phyloP scores from a whole-genome alignment of 2,329 filamentous ascomycete genomes.

The Colletotrichum kahawae region DNA sequence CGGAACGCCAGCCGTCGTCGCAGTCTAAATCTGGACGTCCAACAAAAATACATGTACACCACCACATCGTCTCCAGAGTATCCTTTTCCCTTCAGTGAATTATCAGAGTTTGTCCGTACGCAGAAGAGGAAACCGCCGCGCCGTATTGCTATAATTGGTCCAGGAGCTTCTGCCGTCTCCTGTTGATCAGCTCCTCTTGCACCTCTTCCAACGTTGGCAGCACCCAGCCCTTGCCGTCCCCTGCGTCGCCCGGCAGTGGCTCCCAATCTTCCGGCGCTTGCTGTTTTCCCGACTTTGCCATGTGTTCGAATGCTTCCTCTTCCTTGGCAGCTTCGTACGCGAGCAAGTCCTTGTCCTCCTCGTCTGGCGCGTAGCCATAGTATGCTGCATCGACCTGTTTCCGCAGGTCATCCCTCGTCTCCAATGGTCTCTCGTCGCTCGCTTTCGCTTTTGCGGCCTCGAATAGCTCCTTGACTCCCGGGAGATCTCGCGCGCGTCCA shows the following conservation, averaged over 20 bases:
- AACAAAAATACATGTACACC: constrained; percentile 12
- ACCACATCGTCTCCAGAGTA: neutral
- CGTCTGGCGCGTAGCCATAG: constrained; percentile 92
- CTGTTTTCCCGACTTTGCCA: constrained; percentile 63
- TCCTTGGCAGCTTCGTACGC: constrained; percentile 86
- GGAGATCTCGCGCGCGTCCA: constrained; percentile 85
- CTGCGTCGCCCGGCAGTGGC: constrained; percentile 82
- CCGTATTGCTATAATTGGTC: constrained; percentile 69
- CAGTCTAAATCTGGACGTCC: constrained; percentile 5
- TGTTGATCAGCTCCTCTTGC: constrained; percentile 89
- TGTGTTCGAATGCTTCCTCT: constrained; percentile 74
- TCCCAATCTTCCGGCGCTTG: constrained; percentile 77
- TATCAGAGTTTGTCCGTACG: neutral
- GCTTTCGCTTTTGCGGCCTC: constrained; percentile 68
- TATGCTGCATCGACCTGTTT: constrained; percentile 90
- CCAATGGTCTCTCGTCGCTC: constrained; percentile 66
- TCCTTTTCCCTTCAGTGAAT: neutral
- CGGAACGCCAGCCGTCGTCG: constrained; percentile 11
- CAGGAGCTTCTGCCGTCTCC: constrained; percentile 80
- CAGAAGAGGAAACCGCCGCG: neutral
- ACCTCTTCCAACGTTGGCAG: constrained; percentile 89
- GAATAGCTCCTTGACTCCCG: constrained; percentile 95
- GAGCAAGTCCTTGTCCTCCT: constrained; percentile 84
- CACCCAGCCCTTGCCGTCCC: constrained; percentile 82
- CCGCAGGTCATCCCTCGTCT: constrained; percentile 71